These are phyloP conservation scores for Boletus mariae DNA, from an alignment of 1,284 basidiomycete genomes.

Conservation along the genomic window DNA sequence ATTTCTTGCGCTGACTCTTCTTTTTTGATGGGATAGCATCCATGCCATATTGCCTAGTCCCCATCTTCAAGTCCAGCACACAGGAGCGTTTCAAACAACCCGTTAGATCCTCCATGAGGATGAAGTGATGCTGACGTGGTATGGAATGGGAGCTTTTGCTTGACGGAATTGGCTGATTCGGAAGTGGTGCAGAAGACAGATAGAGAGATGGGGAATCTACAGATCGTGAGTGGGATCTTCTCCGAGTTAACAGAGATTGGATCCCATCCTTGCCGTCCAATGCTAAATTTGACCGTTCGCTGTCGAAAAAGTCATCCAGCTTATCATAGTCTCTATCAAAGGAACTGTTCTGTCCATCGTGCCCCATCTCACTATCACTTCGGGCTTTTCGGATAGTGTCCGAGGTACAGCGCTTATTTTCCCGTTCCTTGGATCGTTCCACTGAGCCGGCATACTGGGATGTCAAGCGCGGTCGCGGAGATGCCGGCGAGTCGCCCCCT, in stretches of 20 bases:
- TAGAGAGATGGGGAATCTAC: constrained; percentile 33
- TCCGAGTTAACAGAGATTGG: constrained; percentile 37
- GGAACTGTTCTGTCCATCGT: constrained; percentile 31
- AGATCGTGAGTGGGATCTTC: constrained; percentile 57
- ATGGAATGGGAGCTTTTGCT: constrained; percentile 40
- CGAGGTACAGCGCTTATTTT: constrained; percentile 30
- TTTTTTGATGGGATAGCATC: constrained; percentile 93
- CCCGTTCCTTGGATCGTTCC: constrained; percentile 38
- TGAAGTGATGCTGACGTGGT: constrained; percentile 93
- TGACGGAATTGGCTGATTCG: constrained; percentile 31
- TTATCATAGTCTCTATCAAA: constrained; percentile 50
- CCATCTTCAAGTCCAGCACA: constrained; percentile 99
- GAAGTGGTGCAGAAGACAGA: constrained; percentile 10
- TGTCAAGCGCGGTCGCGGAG: constrained; percentile 36
- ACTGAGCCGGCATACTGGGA: constrained; percentile 35
- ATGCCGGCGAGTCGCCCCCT: constrained; percentile 38
- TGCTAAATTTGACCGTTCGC: constrained; percentile 20
- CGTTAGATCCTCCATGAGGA: constrained; percentile 98
- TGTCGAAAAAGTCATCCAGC: constrained; percentile 26
- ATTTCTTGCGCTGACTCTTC: constrained; percentile 97
- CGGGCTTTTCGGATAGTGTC: constrained; percentile 55
- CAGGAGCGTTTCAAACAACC: constrained; percentile 92
- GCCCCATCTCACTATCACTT: constrained; percentile 52
- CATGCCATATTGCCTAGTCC: constrained; percentile 96
- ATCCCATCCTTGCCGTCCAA: constrained; percentile 18